Percentiles rank a stretch among this genome's conserved stretches.
phyloP scores from a whole-genome alignment of 2,329 filamentous ascomycete species.

The Tolypocladium amazonense region DNA sequence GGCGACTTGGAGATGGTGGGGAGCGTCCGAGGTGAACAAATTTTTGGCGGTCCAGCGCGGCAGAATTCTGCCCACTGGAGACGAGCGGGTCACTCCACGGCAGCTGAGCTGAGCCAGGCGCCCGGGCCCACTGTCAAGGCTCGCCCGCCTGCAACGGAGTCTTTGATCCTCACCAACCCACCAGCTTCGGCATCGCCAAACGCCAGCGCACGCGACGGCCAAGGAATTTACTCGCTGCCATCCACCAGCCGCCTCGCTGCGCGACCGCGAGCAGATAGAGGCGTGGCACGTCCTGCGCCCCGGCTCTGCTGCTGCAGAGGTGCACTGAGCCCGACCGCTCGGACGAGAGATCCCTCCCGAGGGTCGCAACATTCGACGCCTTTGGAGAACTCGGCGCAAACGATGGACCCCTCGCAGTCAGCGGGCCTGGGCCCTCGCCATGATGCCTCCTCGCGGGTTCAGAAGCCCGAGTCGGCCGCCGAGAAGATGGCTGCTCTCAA shows the following conservation, averaged over 20 bases:
- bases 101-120: too few relatives aligned
- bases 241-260: not conserved
- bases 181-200: not conserved
- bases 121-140: too few relatives aligned
- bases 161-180: not conserved
- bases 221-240: not conserved
- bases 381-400: not conserved
- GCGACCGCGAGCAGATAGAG: not conserved
- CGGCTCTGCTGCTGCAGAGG: not conserved
- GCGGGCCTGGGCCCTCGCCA: conserved; percentile 45
- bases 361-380: not conserved
- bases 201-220: not conserved
- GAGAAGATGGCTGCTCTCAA: conserved; percentile 67
- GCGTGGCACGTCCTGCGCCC: not conserved
- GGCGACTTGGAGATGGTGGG: conserved; percentile 1
- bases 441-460: conserved; percentile 42
- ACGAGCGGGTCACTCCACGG: not conserved
- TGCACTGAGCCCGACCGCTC: not conserved
- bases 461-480: conserved; percentile 46
- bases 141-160: not conserved
- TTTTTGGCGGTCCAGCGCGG: conserved; percentile 35
- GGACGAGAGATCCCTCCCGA: not conserved
- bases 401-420: conserved; percentile 41
- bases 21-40: conserved; percentile 13
- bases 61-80: conserved; percentile 23